Percentiles rank a stretch among this genome's conserved stretches.
Evolutionary conservation across 164 flowering plant species (phyloP).

Genomic region (Liquidambar formosana): DNA sequence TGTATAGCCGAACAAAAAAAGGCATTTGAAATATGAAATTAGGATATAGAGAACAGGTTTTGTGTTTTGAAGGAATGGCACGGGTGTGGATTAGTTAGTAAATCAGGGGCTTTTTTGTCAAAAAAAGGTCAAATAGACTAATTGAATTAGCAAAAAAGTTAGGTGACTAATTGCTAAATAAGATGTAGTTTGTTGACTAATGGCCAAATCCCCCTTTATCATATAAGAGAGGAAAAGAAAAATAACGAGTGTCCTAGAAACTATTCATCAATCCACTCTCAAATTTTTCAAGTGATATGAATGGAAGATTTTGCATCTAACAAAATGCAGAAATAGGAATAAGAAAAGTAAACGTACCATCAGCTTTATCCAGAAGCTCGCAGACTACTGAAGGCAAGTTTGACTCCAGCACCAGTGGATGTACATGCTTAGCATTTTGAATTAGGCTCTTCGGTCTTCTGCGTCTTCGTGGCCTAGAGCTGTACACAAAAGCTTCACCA

Average conservation of each 20-base stretch:
- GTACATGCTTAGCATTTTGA: slow-evolving; percentile 48
- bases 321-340: slow-evolving; percentile 12
- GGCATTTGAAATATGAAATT: too few relatives aligned
- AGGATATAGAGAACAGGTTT: too few relatives aligned
- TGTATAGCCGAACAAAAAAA: too few relatives aligned
- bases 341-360: slow-evolving; percentile 33
- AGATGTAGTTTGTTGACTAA: too few relatives aligned
- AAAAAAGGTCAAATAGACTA: too few relatives aligned
- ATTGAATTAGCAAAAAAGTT: too few relatives aligned
- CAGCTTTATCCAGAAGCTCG: slow-evolving; percentile 44
- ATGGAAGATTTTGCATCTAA: background rate
- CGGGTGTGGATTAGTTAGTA: too few relatives aligned
- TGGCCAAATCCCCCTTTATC: too few relatives aligned
- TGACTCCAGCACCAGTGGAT: slow-evolving; percentile 45
- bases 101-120: too few relatives aligned
- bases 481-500: slow-evolving; percentile 19
- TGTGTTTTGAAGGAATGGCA: too few relatives aligned
- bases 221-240: too few relatives aligned
- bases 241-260: background rate
- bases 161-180: too few relatives aligned
- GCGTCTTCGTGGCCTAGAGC: slow-evolving; percentile 55
- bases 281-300: background rate
- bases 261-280: background rate
- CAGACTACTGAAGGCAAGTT: slow-evolving; percentile 32
- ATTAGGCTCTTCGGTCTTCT: slow-evolving; percentile 32